Conservation (phyloP, 768 basidiomycete genomes). For the Pisolithus albus region DNA sequence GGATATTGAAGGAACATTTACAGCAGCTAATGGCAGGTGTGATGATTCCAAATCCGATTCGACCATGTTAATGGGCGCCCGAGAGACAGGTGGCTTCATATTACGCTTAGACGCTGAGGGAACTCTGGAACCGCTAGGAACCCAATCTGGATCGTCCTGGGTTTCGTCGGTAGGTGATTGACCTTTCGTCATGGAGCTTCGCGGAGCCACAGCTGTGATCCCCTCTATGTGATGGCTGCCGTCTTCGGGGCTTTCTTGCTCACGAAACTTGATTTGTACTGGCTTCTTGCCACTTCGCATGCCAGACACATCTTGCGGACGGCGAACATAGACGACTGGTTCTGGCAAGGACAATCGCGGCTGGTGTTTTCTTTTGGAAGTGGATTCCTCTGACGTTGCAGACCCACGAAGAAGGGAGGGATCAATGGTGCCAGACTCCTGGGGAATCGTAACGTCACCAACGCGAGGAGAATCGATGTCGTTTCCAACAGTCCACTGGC, state of each 20-base stretch:
- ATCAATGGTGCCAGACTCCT: constrained; percentile 18
- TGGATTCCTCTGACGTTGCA: background rate
- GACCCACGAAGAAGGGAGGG: constrained; percentile 23
- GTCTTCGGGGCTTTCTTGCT: constrained; percentile 3
- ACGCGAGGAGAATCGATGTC: background rate
- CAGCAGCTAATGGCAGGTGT: constrained; percentile 1
- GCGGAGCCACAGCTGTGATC: background rate
- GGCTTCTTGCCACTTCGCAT: constrained; percentile 14
- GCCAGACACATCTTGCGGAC: constrained; percentile 19
- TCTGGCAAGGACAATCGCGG: constrained; percentile 13
- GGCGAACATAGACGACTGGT: constrained; percentile 26
- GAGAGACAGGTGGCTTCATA: constrained; percentile 11
- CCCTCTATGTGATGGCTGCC: background rate
- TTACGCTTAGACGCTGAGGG: background rate
- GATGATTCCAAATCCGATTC: constrained; percentile 8
- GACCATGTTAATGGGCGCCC: background rate
- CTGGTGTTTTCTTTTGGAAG: constrained; percentile 1
- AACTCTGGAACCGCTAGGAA: background rate
- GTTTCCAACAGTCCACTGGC: constrained; percentile 9
- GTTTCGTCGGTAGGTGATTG: background rate
- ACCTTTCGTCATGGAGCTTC: background rate
- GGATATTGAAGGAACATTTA: constrained; percentile 1
- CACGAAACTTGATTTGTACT: constrained; percentile 27
- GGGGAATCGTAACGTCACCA: background rate
- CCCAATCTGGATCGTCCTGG: background rate